Evolutionary conservation across 1,139 yeast species (phyloP).

Genomic region (Candida freyschussii): DNA sequence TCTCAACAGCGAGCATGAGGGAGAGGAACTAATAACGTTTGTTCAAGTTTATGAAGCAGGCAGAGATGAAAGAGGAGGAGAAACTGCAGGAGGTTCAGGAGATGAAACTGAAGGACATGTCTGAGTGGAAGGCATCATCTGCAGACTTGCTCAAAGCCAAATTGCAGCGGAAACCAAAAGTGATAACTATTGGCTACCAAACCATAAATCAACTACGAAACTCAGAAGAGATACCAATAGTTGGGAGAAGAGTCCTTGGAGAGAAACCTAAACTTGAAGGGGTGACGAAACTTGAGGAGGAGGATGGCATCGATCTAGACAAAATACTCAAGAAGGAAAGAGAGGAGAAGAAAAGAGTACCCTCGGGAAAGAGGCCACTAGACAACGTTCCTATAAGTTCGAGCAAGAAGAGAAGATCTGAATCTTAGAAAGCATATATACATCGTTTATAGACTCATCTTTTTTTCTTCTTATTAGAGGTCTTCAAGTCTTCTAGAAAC

Average conservation of each 20-base stretch:
- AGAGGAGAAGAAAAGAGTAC: slow-evolving; percentile 24
- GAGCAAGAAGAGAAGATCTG: slow-evolving; percentile 13
- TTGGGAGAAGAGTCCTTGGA: slow-evolving; percentile 31
- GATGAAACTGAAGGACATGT: slow-evolving; percentile 45
- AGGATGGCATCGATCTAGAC: too few relatives aligned
- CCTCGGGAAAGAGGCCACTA: slow-evolving; percentile 30
- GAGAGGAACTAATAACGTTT: background rate
- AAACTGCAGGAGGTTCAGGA: slow-evolving; percentile 33
- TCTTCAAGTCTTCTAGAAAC: slow-evolving; percentile 10
- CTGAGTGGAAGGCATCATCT: slow-evolving; percentile 54
- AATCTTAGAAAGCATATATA: slow-evolving; percentile 14
- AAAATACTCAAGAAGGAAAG: slow-evolving; percentile 22
- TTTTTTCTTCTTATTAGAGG: slow-evolving; percentile 9
- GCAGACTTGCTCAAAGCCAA: slow-evolving; percentile 27
- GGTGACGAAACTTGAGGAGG: slow-evolving; percentile 6
- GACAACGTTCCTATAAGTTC: too few relatives aligned
- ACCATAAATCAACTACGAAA: slow-evolving; percentile 29
- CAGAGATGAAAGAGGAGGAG: slow-evolving; percentile 34
- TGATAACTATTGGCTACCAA: slow-evolving; percentile 46
- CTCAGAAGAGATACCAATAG: slow-evolving; percentile 8
- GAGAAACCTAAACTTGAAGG: slow-evolving; percentile 11
- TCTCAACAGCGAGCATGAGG: too few relatives aligned
- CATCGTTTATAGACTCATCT: slow-evolving; percentile 6
- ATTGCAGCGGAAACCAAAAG: slow-evolving; percentile 26
- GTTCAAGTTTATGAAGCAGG: slow-evolving; percentile 49